A percentile compares a stretch with the other conserved stretches of the same genome.
Evolutionary conservation across 495 filamentous ascomycete genomes (phyloP).

Genomic region (Friedmanniomyces endolithicus): DNA sequence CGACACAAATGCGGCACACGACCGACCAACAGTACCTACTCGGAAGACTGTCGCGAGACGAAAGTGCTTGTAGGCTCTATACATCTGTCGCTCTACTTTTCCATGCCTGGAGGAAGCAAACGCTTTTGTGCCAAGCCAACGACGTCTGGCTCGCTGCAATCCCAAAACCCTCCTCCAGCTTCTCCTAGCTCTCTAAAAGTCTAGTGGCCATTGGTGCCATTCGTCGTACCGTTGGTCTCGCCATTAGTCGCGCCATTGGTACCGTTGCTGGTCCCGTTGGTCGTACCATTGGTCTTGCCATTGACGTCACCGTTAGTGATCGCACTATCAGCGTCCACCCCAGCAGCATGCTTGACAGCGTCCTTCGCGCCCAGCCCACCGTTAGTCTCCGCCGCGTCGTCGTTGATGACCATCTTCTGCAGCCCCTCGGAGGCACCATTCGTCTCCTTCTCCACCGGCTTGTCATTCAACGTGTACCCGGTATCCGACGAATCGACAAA

Average conservation of each 20-base stretch:
- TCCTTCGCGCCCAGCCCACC: slow-evolving; percentile 15
- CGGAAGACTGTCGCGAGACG: too few relatives aligned
- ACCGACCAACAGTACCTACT: too few relatives aligned
- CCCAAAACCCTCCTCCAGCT: too few relatives aligned
- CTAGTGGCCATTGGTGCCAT: slow-evolving; percentile 5
- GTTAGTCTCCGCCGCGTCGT: slow-evolving; percentile 22
- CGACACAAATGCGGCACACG: too few relatives aligned
- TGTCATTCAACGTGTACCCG: slow-evolving; percentile 39
- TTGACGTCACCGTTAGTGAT: slow-evolving; percentile 22
- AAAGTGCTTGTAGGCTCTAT: too few relatives aligned
- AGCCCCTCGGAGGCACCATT: slow-evolving; percentile 2
- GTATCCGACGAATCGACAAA: slow-evolving; percentile 52
- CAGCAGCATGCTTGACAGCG: slow-evolving; percentile 20
- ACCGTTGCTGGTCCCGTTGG: too few relatives aligned
- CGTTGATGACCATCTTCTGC: slow-evolving; percentile 26
- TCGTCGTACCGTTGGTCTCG: neutral
- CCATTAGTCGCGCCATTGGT: slow-evolving; percentile 24
- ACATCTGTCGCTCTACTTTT: too few relatives aligned
- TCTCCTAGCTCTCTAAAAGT: too few relatives aligned
- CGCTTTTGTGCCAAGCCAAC: too few relatives aligned
- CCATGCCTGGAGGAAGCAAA: too few relatives aligned
- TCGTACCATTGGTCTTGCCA: slow-evolving; percentile 3
- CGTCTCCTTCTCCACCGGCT: slow-evolving; percentile 25
- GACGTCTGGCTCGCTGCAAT: too few relatives aligned
- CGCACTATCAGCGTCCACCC: slow-evolving; percentile 9